Conservation (phyloP, 2,329 filamentous ascomycete species). For the Neurospora crassa region DNA sequence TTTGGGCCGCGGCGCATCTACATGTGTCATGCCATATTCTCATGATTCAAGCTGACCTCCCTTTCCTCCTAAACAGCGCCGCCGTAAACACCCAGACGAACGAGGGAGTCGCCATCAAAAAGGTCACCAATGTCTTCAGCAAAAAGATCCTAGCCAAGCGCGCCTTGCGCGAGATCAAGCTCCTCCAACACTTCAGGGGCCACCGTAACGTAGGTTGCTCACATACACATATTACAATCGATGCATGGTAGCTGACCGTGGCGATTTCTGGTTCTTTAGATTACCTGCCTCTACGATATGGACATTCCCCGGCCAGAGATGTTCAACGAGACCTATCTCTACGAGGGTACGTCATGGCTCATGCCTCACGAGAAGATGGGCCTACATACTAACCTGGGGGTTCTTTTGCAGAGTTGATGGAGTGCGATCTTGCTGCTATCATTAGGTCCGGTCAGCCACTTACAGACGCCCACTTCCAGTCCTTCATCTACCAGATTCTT, state of each 20-base stretch:
- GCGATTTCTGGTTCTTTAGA: conserved; percentile 46
- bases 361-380: background rate
- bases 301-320: conserved; percentile 94
- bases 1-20: background rate
- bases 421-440: conserved; percentile 95
- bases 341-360: conserved; percentile 63
- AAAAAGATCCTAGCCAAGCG: conserved; percentile 99
- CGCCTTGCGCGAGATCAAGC: conserved; percentile 94
- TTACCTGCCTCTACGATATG: conserved; percentile 99
- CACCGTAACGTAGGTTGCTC: conserved; percentile 65
- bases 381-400: background rate
- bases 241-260: background rate
- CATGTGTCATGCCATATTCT: background rate
- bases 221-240: background rate
- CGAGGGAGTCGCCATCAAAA: conserved; percentile 97
- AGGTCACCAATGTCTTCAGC: conserved; percentile 99
- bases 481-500: conserved; percentile 99
- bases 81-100: conserved; percentile 84
- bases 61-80: conserved; percentile 47
- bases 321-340: conserved; percentile 98
- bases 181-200: conserved; percentile 92
- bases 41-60: background rate
- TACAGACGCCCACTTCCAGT: conserved; percentile 98
- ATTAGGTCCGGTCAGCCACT: conserved; percentile 94
- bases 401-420: conserved; percentile 76